These are phyloP conservation scores for Limonium bicolor DNA, from an alignment of 148 eudicot species.

Conservation along the genomic window DNA sequence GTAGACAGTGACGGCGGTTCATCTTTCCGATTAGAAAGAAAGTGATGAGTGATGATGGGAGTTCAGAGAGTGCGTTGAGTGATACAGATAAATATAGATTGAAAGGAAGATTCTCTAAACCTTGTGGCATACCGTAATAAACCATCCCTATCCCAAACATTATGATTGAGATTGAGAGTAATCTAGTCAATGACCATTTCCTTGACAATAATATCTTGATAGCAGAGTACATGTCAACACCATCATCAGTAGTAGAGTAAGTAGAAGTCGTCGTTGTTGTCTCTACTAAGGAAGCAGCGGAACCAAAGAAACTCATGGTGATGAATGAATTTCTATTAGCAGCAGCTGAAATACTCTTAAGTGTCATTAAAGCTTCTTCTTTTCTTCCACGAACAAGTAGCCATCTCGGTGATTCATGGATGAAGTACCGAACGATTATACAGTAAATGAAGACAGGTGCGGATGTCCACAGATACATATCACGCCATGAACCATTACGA, in stretches of 20 bases:
- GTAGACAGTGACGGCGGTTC: constrained; percentile 16
- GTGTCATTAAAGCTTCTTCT: constrained; percentile 30
- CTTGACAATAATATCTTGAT: constrained; percentile 20
- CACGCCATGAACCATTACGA: constrained; percentile 34
- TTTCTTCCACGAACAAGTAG: constrained; percentile 33
- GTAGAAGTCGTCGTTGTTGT: too few species aligned
- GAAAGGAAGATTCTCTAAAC: constrained; percentile 33
- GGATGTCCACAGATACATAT: constrained; percentile 36
- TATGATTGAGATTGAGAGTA: constrained; percentile 18
- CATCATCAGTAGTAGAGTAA: neutral
- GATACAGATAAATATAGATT: constrained; percentile 37
- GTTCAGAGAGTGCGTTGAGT: constrained; percentile 45
- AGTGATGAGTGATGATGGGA: constrained; percentile 24
- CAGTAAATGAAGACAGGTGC: constrained; percentile 33
- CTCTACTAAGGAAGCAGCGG: neutral
- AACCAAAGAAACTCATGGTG: constrained; percentile 22
- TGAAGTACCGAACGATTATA: constrained; percentile 16
- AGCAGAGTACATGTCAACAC: constrained; percentile 29
- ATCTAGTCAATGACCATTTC: constrained; percentile 29
- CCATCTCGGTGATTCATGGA: constrained; percentile 65
- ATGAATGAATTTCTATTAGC: constrained; percentile 5
- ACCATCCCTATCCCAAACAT: constrained; percentile 46
- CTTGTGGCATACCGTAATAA: constrained; percentile 61
- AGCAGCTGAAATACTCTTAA: constrained; percentile 20
- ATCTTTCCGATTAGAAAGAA: constrained; percentile 24